phyloP scores from a whole-genome alignment of 192 early-diverging fungal species.

The Pecoramyces ruminantium region DNA sequence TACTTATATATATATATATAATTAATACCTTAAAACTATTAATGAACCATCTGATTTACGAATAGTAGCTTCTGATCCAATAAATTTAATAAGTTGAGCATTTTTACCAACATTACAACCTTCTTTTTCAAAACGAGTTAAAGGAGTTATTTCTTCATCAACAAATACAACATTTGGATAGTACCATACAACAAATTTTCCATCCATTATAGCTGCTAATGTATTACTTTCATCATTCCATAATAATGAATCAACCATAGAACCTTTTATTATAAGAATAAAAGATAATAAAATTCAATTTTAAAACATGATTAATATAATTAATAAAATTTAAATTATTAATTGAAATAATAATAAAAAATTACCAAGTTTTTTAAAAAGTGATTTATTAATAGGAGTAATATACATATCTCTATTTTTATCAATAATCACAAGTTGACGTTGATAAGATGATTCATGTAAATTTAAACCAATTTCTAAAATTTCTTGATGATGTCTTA shows the following conservation, averaged over 20 bases:
- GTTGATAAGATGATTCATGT: slow-evolving; percentile 8
- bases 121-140: slow-evolving; percentile 29
- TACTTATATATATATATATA: not conserved
- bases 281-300: too few relatives aligned
- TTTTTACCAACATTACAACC: slow-evolving; percentile 30
- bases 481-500: slow-evolving; percentile 23
- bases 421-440: slow-evolving; percentile 29
- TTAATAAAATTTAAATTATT: too few relatives aligned
- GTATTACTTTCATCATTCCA: slow-evolving; percentile 38
- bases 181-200: slow-evolving; percentile 34
- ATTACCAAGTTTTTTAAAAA: slow-evolving; percentile 27
- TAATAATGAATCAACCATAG: slow-evolving; percentile 33
- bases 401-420: slow-evolving; percentile 39
- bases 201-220: slow-evolving; percentile 27
- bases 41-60: slow-evolving; percentile 29
- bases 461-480: slow-evolving; percentile 26
- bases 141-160: slow-evolving; percentile 31
- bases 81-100: slow-evolving; percentile 26
- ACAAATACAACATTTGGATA: slow-evolving; percentile 43
- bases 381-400: slow-evolving; percentile 15
- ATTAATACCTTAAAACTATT: slow-evolving; percentile 16
- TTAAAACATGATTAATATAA: too few relatives aligned
- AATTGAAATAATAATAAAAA: too few relatives aligned
- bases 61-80: slow-evolving; percentile 30
- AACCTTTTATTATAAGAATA: slow-evolving; percentile 7